Evolutionary conservation across 257 asterid species (phyloP), one percentile per base, ranked within the genome.

Genomic region (Nicotiana obtusifolia): DNA sequence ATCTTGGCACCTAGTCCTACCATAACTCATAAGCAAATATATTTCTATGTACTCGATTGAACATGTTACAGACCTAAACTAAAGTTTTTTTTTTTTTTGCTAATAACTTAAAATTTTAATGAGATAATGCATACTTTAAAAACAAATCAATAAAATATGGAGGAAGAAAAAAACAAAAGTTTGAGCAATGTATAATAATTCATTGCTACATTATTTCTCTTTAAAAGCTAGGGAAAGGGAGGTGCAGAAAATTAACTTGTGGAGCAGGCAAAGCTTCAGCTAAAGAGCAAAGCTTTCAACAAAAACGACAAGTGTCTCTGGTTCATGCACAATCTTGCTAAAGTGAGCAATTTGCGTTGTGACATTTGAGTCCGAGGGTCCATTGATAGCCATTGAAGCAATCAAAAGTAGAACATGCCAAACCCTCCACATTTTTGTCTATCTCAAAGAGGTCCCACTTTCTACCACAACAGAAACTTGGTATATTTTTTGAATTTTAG

Each of bases 281-380:
- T 13, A 41, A 83, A 77, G 69, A 31, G 57, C 28, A 57, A 65
- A 71, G 31, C 77, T 75, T 59, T 60, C 65, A 81, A 73, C 17
- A 30, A 73, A 47, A 47, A 24, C 57, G 83, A 75, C 33, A 68
- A 69, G 26, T 33, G 47, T 83, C 68, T 64, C 54, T 84, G 89
- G 76, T 88, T 84, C 93, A 88, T 85, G 89, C 84, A 85, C 79
- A 54, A 4, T 79, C 82, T 41, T 73, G 7, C 41, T 44, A 35
- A 47, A 73, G 61, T 52, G 57, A 4, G 19, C 49, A 15, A 11
- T 14, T 14, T 52, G 57, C 19, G 19, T 73, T 49, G 79, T 73
- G 78, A 82, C 49, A 84, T 83, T 84, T 81, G 54, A 61, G 73
- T 84, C 82, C 60, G 44, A 49, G 59, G 53, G 31, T 82, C 68